These are phyloP conservation scores for Vitis rupestris DNA, from an alignment of 164 flowering plant genomes.

Conservation along the genomic window DNA sequence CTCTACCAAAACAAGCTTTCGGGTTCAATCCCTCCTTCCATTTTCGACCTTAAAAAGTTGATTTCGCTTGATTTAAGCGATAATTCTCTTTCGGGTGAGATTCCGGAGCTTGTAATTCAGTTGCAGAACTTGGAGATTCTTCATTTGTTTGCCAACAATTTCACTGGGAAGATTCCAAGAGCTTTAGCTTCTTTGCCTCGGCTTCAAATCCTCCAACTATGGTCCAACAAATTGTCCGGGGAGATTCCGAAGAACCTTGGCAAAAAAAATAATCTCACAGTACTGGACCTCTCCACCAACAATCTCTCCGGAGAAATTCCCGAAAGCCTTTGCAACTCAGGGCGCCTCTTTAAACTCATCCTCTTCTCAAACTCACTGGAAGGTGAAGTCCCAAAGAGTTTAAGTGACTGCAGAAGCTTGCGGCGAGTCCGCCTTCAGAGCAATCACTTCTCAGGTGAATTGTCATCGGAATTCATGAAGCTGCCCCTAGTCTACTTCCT, in stretches of 20 bases:
- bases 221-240: conserved; percentile 72
- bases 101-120: conserved; percentile 49
- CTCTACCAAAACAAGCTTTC: conserved; percentile 67
- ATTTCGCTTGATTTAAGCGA: conserved; percentile 80
- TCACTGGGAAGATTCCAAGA: conserved; percentile 66
- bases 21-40: conserved; percentile 53
- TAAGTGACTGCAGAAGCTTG: conserved; percentile 60
- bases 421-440: conserved; percentile 66
- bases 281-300: conserved; percentile 79
- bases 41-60: conserved; percentile 49
- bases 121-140: conserved; percentile 60
- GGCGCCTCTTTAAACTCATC: conserved; percentile 65
- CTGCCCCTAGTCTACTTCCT: conserved; percentile 70
- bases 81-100: conserved; percentile 68
- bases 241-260: conserved; percentile 70
- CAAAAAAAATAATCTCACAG: conserved; percentile 50
- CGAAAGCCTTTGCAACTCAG: conserved; percentile 45
- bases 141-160: conserved; percentile 68
- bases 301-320: conserved; percentile 69
- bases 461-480: conserved; percentile 43
- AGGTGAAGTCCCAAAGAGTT: conserved; percentile 48
- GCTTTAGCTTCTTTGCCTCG: conserved; percentile 47
- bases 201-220: conserved; percentile 72
- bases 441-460: conserved; percentile 56
- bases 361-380: conserved; percentile 72